Base-by-base conservation (phyloP, 768 basidiomycete species). In the Macrolepiota fuliginosa region DNA sequence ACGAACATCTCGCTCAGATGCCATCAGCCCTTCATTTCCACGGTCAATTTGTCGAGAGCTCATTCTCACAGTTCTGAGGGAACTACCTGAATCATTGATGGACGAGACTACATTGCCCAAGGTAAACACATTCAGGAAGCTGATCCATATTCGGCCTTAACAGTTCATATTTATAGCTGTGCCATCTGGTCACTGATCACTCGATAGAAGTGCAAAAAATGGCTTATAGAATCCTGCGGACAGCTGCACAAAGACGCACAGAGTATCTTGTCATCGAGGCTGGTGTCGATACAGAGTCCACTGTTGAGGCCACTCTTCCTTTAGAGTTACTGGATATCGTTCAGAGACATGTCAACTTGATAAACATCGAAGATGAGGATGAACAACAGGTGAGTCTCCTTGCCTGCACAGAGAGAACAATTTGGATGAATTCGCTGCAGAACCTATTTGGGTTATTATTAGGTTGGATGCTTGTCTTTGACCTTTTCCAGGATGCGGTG, bases 391-490 rank as follows among this genome's bases (percentile, higher is more conserved):
- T 83, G 58, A 53, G 73, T 62, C 27, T 24, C 4, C 35, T 29
- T 27, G 15, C 7, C 29, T 22, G 36, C 7, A 15, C 17, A 37
- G 15, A 1, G 19, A 17, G 52, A 19, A 17, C 4, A 27, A 15
- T 32, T 45, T 39, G 19, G 7, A 4, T 5, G 24, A 40, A 22
- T 3, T 13, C 24, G 15, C 32, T 29, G n/a, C 58, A 80, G 79
- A 79, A 76, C 53, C 69, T 83, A 1, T 86, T 91, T 63, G 86
- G 88, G 3, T 83, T 85, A 64, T 74, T 97, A n/a, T 81, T 97
- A 9, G 84, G 82, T 1, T 97, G 94, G 95, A 91, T 96, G 88
- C 75, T 93, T n/a, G 70, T 88, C 1, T 89, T 97, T 63, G 92
- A 95, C 68, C 77, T 90, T 19, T 97, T 97, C 73, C 77, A 78